phyloP scores from a whole-genome alignment of 805 yeast genomes.

The Yarrowia sp. region DNA sequence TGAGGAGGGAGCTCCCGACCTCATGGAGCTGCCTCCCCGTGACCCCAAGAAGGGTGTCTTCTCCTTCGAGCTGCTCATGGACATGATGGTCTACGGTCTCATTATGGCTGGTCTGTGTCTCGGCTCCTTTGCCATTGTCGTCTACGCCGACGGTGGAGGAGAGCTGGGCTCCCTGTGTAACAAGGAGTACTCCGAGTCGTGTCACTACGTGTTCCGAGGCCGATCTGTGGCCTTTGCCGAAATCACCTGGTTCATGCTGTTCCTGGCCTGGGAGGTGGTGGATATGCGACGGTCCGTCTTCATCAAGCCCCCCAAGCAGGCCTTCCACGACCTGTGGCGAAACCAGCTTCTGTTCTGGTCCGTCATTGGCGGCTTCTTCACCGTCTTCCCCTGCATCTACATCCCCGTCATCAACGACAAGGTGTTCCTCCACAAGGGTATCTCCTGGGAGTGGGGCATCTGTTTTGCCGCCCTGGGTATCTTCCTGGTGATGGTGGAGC shows the following conservation, averaged over 20 bases:
- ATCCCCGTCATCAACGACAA: constrained; percentile 82
- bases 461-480: constrained; percentile 63
- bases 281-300: constrained; percentile 75
- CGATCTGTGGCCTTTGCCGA: constrained; percentile 80
- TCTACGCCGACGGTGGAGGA: constrained; percentile 73
- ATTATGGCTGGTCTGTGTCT: constrained; percentile 76
- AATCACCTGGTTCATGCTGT: constrained; percentile 85
- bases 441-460: constrained; percentile 85
- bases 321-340: constrained; percentile 69
- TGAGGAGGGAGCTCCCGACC: constrained; percentile 67
- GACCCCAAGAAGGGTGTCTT: constrained; percentile 63
- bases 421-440: constrained; percentile 75
- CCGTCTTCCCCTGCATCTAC: constrained; percentile 82
- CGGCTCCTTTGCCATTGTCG: constrained; percentile 66
- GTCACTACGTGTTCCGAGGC: constrained; percentile 72
- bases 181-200: constrained; percentile 54
- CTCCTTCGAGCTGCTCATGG: constrained; percentile 69
- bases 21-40: constrained; percentile 70
- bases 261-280: constrained; percentile 85
- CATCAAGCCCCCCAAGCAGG: constrained; percentile 71
- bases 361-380: constrained; percentile 67
- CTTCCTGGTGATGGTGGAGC: constrained; percentile 68
- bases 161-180: constrained; percentile 72
- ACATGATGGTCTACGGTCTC: constrained; percentile 75
- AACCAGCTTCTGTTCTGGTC: constrained; percentile 87